A percentile compares a stretch with the other conserved stretches of the same genome.
Conservation (phyloP, 2,329 filamentous ascomycete species). For the Pezicula carpinea region DNA sequence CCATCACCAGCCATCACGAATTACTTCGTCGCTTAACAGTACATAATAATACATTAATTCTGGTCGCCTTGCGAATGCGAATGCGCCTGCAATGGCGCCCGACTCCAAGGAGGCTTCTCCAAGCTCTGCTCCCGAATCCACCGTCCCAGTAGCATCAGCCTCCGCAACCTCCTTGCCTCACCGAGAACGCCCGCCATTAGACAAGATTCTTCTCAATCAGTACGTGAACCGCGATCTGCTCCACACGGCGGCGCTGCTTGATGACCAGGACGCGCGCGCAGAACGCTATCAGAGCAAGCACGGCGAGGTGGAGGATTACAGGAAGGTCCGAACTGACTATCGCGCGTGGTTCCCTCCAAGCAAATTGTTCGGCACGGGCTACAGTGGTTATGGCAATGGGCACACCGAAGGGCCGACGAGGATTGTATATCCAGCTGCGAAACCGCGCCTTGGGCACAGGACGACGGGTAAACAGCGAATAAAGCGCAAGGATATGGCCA, state of each 20-base stretch:
- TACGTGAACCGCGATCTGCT: constrained; percentile 62
- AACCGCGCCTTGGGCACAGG: constrained; percentile 71
- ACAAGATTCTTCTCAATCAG: constrained; percentile 53
- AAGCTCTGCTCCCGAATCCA: constrained; percentile 14
- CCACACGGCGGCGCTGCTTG: constrained; percentile 48
- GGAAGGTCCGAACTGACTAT: constrained; percentile 50
- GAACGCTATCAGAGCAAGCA: constrained; percentile 59
- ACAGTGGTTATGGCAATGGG: constrained; percentile 84
- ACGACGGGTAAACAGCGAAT: constrained; percentile 70
- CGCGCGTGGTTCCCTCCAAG: constrained; percentile 51
- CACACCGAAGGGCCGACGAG: constrained; percentile 68
- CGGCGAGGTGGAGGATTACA: constrained; percentile 67
- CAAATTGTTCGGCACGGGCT: constrained; percentile 67
- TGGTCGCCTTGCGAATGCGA: constrained; percentile 20
- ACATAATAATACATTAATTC: no score
- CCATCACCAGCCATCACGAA: constrained; percentile 1
- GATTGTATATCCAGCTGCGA: constrained; percentile 75
- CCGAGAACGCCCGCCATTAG: constrained; percentile 26
- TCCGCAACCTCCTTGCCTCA: constrained; percentile 16
- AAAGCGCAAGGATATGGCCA: constrained; percentile 72
- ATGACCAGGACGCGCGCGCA: constrained; percentile 44
- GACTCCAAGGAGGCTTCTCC: constrained; percentile 23
- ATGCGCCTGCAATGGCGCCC: constrained; percentile 29
- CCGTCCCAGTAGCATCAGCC: constrained; percentile 7
- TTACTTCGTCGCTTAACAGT: background rate